Percentiles rank a stretch among this genome's conserved stretches.
Evolutionary conservation across 2,329 filamentous ascomycete genomes (phyloP).

Genomic region (Diplocarpon rosae): DNA sequence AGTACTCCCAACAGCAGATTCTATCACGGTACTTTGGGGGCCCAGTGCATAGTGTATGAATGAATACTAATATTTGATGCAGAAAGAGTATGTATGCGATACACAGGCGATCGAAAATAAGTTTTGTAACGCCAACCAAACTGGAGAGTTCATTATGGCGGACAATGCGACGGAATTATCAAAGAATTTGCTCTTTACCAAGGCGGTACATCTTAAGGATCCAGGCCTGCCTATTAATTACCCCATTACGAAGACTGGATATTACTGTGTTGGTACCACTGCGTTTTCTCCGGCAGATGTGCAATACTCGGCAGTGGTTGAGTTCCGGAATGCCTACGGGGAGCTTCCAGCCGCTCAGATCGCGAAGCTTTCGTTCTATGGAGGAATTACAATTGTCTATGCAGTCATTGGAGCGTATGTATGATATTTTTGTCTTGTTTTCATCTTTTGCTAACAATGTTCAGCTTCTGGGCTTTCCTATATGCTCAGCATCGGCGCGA

Average conservation of each 20-base stretch:
- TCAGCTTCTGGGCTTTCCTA: conserved; percentile 80
- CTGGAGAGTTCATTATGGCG: conserved; percentile 75
- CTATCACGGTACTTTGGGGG: conserved; percentile 37
- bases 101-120: conserved; percentile 54
- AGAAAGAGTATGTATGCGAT: conserved; percentile 67
- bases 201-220: conserved; percentile 72
- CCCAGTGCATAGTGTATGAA: background rate
- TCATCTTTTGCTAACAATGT: conserved; percentile 1
- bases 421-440: background rate
- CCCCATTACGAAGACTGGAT: conserved; percentile 78
- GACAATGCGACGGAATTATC: conserved; percentile 64
- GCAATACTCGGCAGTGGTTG: conserved; percentile 70
- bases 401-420: conserved; percentile 64
- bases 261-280: conserved; percentile 84
- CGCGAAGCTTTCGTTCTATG: conserved; percentile 94
- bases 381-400: conserved; percentile 86
- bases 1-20: conserved; percentile 44
- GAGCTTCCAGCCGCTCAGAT: conserved; percentile 94
- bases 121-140: conserved; percentile 64
- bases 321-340: conserved; percentile 92
- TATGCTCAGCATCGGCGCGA: conserved; percentile 92
- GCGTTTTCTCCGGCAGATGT: conserved; percentile 47
- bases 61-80: conserved; percentile 27
- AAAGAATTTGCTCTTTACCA: conserved; percentile 61
- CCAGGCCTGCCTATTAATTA: conserved; percentile 64